A percentile compares a stretch with the other conserved stretches of the same genome.
Conservation (phyloP, 148 eudicot species). For the Rhododendron kiyosumense region DNA sequence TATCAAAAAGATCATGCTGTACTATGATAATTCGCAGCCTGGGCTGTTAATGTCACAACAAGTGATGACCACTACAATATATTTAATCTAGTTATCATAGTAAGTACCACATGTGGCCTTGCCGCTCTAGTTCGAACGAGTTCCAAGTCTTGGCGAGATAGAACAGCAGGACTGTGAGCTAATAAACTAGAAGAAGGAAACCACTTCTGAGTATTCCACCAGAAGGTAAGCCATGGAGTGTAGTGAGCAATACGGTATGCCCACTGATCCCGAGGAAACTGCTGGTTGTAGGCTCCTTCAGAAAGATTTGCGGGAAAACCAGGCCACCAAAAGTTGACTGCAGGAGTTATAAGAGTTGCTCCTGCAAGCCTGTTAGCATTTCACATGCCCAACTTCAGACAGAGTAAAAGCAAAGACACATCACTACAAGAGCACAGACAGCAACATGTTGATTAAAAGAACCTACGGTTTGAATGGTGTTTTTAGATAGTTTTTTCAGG, state of each 20-base stretch:
- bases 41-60: neutral
- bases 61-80: neutral
- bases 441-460: neutral
- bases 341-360: conserved; percentile 59
- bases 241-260: conserved; percentile 49
- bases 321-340: conserved; percentile 54
- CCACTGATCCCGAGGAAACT: conserved; percentile 49
- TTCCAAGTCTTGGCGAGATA: conserved; percentile 41
- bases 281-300: conserved; percentile 31
- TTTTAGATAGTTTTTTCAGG: neutral
- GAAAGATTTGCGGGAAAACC: conserved; percentile 51
- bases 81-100: neutral
- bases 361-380: conserved; percentile 54
- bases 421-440: neutral
- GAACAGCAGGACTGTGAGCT: conserved; percentile 23
- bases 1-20: neutral
- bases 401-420: neutral
- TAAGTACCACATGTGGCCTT: conserved; percentile 16
- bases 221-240: conserved; percentile 64
- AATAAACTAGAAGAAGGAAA: conserved; percentile 40
- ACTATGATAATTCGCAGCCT: neutral
- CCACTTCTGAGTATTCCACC: conserved; percentile 80
- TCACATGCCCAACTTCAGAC: conserved; percentile 8
- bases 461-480: neutral
- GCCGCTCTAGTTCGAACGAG: conserved; percentile 2